Evolutionary conservation across 352 stramenopile genomes (phyloP).

Genomic region (Aphanomyces cochlioides): DNA sequence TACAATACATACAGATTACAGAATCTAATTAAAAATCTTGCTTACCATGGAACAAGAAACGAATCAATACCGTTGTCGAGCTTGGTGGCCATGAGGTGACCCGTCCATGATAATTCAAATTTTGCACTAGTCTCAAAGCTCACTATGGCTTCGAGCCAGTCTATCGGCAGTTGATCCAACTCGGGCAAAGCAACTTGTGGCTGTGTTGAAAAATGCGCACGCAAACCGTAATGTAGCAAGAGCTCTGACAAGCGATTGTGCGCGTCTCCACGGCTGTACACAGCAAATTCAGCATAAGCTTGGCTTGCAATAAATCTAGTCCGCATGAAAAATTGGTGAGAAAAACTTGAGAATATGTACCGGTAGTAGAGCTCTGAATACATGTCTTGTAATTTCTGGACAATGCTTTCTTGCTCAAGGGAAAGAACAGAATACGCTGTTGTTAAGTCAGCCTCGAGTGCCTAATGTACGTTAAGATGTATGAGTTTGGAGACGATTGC

Average conservation of each 20-base stretch:
- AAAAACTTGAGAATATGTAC: neutral
- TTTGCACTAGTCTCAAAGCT: conserved; percentile 12
- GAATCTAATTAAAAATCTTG: conserved; percentile 36
- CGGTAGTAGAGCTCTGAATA: conserved; percentile 82
- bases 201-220: conserved; percentile 53
- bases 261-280: conserved; percentile 72
- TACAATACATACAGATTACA: neutral
- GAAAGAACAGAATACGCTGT: conserved; percentile 61
- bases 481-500: neutral
- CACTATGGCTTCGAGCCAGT: conserved; percentile 60
- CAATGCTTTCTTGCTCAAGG: conserved; percentile 75
- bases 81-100: conserved; percentile 52
- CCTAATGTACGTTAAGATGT: conserved; percentile 30
- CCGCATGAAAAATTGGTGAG: neutral
- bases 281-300: conserved; percentile 76
- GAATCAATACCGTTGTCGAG: conserved; percentile 40
- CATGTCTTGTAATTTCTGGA: conserved; percentile 82
- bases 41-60: conserved; percentile 64
- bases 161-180: conserved; percentile 59
- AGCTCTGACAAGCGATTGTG: conserved; percentile 65
- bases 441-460: conserved; percentile 61
- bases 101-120: conserved; percentile 28
- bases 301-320: conserved; percentile 66
- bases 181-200: conserved; percentile 52
- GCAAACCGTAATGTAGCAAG: conserved; percentile 74